A percentile compares a stretch with the other conserved stretches of the same genome.
These are phyloP conservation scores for Aspergillus tanneri DNA, from an alignment of 2,329 filamentous ascomycete species.

Conservation along the genomic window DNA sequence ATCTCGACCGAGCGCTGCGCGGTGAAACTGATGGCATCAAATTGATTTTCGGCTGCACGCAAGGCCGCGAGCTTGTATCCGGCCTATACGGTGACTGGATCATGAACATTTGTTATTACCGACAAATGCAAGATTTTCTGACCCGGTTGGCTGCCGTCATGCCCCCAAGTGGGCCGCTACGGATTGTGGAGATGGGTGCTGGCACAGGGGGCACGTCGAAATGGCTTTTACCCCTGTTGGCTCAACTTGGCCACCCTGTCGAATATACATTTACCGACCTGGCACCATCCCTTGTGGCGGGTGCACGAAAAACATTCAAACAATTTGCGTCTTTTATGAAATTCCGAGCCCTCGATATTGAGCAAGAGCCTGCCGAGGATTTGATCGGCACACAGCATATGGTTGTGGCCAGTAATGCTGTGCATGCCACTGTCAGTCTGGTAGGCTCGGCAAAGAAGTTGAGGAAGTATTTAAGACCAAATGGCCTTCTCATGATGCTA, in stretches of 20 bases:
- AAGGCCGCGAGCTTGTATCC: constrained; percentile 35
- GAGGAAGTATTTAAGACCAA: constrained; percentile 23
- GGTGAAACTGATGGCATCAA: constrained; percentile 38
- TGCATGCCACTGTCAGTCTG: constrained; percentile 35
- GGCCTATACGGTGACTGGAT: constrained; percentile 37
- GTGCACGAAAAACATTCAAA: constrained; percentile 29
- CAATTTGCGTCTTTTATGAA: constrained; percentile 24
- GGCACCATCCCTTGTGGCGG: constrained; percentile 32
- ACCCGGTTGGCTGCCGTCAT: constrained; percentile 6
- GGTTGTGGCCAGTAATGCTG: constrained; percentile 32
- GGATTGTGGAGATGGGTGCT: constrained; percentile 37
- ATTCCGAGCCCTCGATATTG: constrained; percentile 27
- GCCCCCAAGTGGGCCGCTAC: neutral
- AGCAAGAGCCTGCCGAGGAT: constrained; percentile 19
- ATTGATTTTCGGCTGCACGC: constrained; percentile 38
- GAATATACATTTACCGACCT: constrained; percentile 44
- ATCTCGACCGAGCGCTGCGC: constrained; percentile 15
- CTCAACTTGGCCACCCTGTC: constrained; percentile 24
- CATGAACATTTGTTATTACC: constrained; percentile 33
- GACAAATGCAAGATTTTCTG: constrained; percentile 35
- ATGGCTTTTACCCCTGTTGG: constrained; percentile 26
- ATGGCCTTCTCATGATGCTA: constrained; percentile 30
- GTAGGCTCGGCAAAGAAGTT: constrained; percentile 23
- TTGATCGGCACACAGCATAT: constrained; percentile 25
- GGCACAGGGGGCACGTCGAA: constrained; percentile 39